Evolutionary conservation across 2,329 filamentous ascomycete genomes (phyloP).

Genomic region (Verticillium alfalfae): DNA sequence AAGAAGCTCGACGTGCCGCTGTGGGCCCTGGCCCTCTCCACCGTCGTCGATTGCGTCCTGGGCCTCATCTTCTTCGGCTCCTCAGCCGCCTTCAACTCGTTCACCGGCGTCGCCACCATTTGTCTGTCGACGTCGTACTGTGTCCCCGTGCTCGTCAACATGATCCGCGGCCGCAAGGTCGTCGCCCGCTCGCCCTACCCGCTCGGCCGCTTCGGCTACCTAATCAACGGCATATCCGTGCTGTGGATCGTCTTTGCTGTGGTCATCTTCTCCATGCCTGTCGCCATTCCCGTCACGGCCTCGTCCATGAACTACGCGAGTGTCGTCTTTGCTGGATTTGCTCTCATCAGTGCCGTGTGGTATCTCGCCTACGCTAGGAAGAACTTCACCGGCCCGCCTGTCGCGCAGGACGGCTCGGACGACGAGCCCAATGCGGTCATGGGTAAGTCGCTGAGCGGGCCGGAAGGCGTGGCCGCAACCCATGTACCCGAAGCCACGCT

Average conservation of each 20-base stretch:
- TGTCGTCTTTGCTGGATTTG: constrained; percentile 61
- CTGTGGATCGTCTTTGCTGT: constrained; percentile 66
- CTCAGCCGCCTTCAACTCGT: constrained; percentile 70
- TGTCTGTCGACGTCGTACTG: constrained; percentile 72
- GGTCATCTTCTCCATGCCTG: constrained; percentile 72
- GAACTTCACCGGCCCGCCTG: constrained; percentile 55
- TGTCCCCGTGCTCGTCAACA: constrained; percentile 66
- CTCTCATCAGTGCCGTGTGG: constrained; percentile 53
- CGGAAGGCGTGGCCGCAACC: background rate
- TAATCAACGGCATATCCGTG: constrained; percentile 64
- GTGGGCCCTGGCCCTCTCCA: constrained; percentile 63
- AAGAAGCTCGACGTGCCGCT: constrained; percentile 63
- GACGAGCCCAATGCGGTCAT: constrained; percentile 8
- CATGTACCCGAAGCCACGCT: background rate
- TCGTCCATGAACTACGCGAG: constrained; percentile 62
- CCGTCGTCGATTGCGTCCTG: constrained; percentile 62
- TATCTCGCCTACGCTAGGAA: constrained; percentile 59
- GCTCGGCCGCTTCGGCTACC: constrained; percentile 61
- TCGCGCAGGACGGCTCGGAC: constrained; percentile 20
- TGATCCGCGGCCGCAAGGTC: constrained; percentile 60
- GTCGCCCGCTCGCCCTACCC: constrained; percentile 63
- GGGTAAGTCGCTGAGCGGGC: background rate
- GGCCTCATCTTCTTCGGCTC: constrained; percentile 78
- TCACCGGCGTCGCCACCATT: constrained; percentile 76
- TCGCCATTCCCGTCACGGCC: constrained; percentile 50